These are phyloP conservation scores for Boletellus emodensis DNA, from an alignment of 768 basidiomycete genomes.

Conservation along the genomic window DNA sequence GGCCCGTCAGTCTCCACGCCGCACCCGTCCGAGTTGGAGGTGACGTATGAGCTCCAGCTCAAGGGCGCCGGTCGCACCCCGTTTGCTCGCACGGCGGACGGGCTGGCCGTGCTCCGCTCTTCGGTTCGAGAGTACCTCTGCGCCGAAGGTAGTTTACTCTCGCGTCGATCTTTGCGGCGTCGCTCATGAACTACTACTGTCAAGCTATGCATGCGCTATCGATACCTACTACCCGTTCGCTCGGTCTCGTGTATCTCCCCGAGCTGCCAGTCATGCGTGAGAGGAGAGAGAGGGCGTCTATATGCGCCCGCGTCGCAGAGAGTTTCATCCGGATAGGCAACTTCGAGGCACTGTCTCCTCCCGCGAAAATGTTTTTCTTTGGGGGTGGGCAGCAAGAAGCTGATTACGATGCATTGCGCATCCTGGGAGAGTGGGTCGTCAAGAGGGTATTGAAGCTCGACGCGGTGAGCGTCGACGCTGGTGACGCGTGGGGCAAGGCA, in stretches of 20 bases:
- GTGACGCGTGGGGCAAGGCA: slow-evolving; percentile 63
- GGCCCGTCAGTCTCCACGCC: slow-evolving; percentile 64
- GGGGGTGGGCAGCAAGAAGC: slow-evolving; percentile 74
- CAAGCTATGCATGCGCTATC: slow-evolving; percentile 71
- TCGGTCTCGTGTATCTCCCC: slow-evolving; percentile 75
- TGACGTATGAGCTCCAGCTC: slow-evolving; percentile 81
- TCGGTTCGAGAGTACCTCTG: slow-evolving; percentile 93
- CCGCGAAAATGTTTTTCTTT: slow-evolving; percentile 57
- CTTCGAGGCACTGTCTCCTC: slow-evolving; percentile 83
- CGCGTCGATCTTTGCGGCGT: not conserved
- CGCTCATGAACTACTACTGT: slow-evolving; percentile 36
- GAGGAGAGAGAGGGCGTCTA: slow-evolving; percentile 60
- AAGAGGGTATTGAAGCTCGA: slow-evolving; percentile 52
- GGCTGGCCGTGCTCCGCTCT: slow-evolving; percentile 90
- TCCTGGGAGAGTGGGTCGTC: slow-evolving; percentile 73
- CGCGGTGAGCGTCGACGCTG: slow-evolving; percentile 36
- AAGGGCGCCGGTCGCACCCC: slow-evolving; percentile 95
- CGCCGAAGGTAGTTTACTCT: slow-evolving; percentile 61
- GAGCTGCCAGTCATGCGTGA: slow-evolving; percentile 75
- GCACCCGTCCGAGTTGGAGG: slow-evolving; percentile 52
- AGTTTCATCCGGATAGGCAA: slow-evolving; percentile 90
- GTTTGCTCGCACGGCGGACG: slow-evolving; percentile 89
- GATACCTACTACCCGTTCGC: slow-evolving; percentile 86
- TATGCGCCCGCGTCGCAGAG: slow-evolving; percentile 79
- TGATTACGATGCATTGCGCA: slow-evolving; percentile 69